phyloP scores from a whole-genome alignment of 2,329 filamentous ascomycete genomes.

The Fusarium sp. region DNA sequence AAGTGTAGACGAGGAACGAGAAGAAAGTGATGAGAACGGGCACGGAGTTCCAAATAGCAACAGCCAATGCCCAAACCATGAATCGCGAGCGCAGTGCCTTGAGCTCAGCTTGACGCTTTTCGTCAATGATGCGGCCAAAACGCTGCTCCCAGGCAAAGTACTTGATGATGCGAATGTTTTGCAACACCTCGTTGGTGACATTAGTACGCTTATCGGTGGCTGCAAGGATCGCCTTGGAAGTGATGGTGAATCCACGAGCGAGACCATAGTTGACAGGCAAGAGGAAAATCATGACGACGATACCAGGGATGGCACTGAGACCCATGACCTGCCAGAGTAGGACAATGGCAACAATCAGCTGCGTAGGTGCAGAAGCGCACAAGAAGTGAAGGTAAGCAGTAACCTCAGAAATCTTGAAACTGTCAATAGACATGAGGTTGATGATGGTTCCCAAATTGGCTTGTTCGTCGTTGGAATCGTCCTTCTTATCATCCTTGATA shows the following conservation, averaged over 20 bases:
- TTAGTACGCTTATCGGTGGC: slow-evolving; percentile 97
- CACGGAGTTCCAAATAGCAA: slow-evolving; percentile 96
- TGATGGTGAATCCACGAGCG: slow-evolving; percentile 84
- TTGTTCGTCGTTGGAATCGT: slow-evolving; percentile 70
- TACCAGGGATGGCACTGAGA: slow-evolving; percentile 91
- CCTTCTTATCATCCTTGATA: slow-evolving; percentile 54
- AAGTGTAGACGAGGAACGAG: slow-evolving; percentile 93
- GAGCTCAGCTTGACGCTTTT: slow-evolving; percentile 85
- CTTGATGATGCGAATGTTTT: slow-evolving; percentile 99
- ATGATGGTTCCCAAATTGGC: slow-evolving; percentile 98
- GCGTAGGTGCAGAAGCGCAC: slow-evolving; percentile 90
- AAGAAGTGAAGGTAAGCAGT: slow-evolving; percentile 96
- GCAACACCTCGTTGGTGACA: slow-evolving; percentile 94
- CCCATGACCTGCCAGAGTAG: slow-evolving; percentile 93
- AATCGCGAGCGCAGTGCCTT: slow-evolving; percentile 84
- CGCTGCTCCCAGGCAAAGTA: slow-evolving; percentile 98
- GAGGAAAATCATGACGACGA: slow-evolving; percentile 88
- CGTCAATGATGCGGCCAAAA: slow-evolving; percentile 86
- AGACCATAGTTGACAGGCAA: slow-evolving; percentile 92
- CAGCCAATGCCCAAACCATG: slow-evolving; percentile 90
- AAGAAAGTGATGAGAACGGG: slow-evolving; percentile 96
- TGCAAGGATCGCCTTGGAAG: slow-evolving; percentile 90
- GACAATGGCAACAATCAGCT: slow-evolving; percentile 82
- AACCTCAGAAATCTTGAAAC: slow-evolving; percentile 96
- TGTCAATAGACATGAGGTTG: slow-evolving; percentile 99